phyloP scores from a whole-genome alignment of 2,329 filamentous ascomycete species.

The Paecilomyces sp. region DNA sequence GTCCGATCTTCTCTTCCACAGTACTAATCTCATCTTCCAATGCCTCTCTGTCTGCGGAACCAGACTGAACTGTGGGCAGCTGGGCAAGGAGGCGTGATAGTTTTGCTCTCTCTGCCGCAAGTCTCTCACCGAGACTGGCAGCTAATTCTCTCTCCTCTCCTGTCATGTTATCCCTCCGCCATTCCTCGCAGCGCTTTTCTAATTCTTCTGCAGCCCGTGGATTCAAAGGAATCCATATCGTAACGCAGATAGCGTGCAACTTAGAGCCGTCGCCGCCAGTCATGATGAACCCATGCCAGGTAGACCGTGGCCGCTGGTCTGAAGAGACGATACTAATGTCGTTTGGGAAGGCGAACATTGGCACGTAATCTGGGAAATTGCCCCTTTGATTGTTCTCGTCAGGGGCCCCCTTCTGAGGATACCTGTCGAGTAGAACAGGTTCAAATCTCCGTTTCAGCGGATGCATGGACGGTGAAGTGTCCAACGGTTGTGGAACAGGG shows the following conservation, averaged over 20 bases:
- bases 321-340: slow-evolving; percentile 96
- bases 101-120: slow-evolving; percentile 82
- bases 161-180: slow-evolving; percentile 93
- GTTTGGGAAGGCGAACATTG: slow-evolving; percentile 98
- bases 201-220: slow-evolving; percentile 71
- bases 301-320: slow-evolving; percentile 87
- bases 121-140: slow-evolving; percentile 78
- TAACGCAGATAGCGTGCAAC: slow-evolving; percentile 83
- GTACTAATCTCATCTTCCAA: slow-evolving; percentile 92
- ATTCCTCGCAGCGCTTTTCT: slow-evolving; percentile 69
- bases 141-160: slow-evolving; percentile 92
- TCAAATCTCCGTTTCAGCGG: slow-evolving; percentile 90
- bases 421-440: slow-evolving; percentile 89
- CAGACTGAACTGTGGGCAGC: slow-evolving; percentile 72
- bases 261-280: slow-evolving; percentile 87
- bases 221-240: slow-evolving; percentile 85
- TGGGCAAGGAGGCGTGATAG: slow-evolving; percentile 80
- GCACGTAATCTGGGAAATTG: slow-evolving; percentile 91
- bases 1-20: slow-evolving; percentile 91
- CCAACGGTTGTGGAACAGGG: slow-evolving; percentile 82
- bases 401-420: slow-evolving; percentile 73
- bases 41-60: slow-evolving; percentile 70
- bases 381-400: slow-evolving; percentile 76
- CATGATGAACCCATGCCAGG: slow-evolving; percentile 99
- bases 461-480: slow-evolving; percentile 87